Evolutionary conservation across 2,329 filamentous ascomycete species (phyloP).

Genomic region (Arthrobotrys musiformis): DNA sequence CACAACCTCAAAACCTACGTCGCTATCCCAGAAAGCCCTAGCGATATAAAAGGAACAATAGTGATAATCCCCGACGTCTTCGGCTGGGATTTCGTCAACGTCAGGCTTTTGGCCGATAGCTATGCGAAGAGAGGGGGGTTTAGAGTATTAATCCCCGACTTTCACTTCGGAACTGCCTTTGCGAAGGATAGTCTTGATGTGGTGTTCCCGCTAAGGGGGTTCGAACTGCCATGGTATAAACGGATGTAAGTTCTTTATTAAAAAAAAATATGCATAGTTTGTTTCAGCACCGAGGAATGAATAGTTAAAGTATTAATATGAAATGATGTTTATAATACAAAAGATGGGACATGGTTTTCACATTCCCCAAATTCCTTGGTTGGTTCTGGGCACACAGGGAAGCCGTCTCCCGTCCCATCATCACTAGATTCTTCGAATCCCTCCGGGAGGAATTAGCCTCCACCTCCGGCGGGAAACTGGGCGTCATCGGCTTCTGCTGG

Average conservation of each 20-base stretch:
- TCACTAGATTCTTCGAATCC: slow-evolving; percentile 56
- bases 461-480: slow-evolving; percentile 63
- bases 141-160: slow-evolving; percentile 69
- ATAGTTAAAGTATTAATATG: neutral
- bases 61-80: slow-evolving; percentile 70
- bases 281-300: neutral
- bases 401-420: slow-evolving; percentile 55
- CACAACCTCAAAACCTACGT: slow-evolving; percentile 68
- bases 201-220: slow-evolving; percentile 29
- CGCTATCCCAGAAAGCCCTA: slow-evolving; percentile 61
- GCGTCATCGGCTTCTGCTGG: slow-evolving; percentile 73
- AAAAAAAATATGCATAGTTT: no score
- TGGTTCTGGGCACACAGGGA: slow-evolving; percentile 57
- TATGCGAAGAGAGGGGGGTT: slow-evolving; percentile 68
- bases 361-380: slow-evolving; percentile 22
- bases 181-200: slow-evolving; percentile 29
- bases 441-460: slow-evolving; percentile 46
- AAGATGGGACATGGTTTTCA: slow-evolving; percentile 9
- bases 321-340: neutral
- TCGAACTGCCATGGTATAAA: slow-evolving; percentile 34
- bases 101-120: slow-evolving; percentile 67
- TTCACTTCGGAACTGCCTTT: slow-evolving; percentile 66
- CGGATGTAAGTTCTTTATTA: slow-evolving; percentile 17
- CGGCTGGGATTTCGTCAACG: slow-evolving; percentile 69
- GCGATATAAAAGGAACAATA: slow-evolving; percentile 65